Evolutionary conservation across 2,329 filamentous ascomycete genomes (phyloP).

Genomic region (Aspergillus felis): DNA sequence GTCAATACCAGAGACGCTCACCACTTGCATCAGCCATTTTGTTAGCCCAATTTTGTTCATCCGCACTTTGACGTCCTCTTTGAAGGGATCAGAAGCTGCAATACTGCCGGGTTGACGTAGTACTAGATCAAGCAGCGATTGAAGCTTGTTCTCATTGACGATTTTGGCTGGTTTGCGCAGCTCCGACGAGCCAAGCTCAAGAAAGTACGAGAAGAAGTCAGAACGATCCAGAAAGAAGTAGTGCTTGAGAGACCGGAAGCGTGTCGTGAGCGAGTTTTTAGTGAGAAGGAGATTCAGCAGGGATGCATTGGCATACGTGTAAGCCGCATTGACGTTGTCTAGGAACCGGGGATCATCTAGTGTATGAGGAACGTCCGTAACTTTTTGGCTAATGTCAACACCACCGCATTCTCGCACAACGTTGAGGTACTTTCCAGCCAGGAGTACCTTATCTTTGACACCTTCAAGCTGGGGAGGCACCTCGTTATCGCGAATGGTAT

Average conservation of each 20-base stretch:
- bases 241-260: slow-evolving; percentile 88
- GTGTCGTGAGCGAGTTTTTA: slow-evolving; percentile 82
- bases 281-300: slow-evolving; percentile 87
- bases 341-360: slow-evolving; percentile 91
- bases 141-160: slow-evolving; percentile 89
- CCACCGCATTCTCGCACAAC: slow-evolving; percentile 96
- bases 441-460: slow-evolving; percentile 88
- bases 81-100: slow-evolving; percentile 91
- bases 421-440: slow-evolving; percentile 96
- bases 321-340: slow-evolving; percentile 93
- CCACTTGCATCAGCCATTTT: slow-evolving; percentile 90
- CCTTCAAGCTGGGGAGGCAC: slow-evolving; percentile 87
- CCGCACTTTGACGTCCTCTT: slow-evolving; percentile 94
- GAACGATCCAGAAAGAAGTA: slow-evolving; percentile 99
- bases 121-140: slow-evolving; percentile 92
- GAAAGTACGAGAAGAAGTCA: slow-evolving; percentile 97
- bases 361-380: slow-evolving; percentile 80
- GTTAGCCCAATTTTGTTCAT: slow-evolving; percentile 95
- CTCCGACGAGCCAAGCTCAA: slow-evolving; percentile 86
- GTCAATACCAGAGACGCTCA: slow-evolving; percentile 93
- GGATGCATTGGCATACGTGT: slow-evolving; percentile 92
- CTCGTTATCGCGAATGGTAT: slow-evolving; percentile 87
- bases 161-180: slow-evolving; percentile 82
- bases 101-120: slow-evolving; percentile 94
- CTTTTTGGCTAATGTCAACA: slow-evolving; percentile 85